Evolutionary conservation across 2,329 filamentous ascomycete genomes (phyloP).

Genomic region (Cladophialophora chaetospira): DNA sequence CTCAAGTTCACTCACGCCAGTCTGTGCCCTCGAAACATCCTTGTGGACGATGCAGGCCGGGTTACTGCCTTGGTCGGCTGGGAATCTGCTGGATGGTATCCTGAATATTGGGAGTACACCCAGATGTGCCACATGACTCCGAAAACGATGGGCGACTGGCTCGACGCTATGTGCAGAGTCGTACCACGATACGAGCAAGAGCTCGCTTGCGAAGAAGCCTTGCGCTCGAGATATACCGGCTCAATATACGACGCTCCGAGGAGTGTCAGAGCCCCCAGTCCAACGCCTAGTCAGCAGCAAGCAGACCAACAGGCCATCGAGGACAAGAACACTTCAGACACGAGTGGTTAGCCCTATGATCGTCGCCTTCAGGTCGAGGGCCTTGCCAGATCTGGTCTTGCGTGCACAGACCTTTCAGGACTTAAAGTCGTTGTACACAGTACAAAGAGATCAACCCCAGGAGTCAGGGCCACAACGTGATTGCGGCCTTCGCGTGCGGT

Average conservation of each 20-base stretch:
- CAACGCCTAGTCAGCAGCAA: slow-evolving; percentile 22
- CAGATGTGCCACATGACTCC: slow-evolving; percentile 33
- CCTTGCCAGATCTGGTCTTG: background rate
- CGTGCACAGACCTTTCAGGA: too few species aligned
- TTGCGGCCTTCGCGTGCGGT: too few species aligned
- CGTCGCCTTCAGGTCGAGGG: background rate
- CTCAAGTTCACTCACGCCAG: slow-evolving; percentile 38
- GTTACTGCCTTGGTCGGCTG: slow-evolving; percentile 36
- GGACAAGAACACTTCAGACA: slow-evolving; percentile 32
- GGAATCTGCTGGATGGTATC: slow-evolving; percentile 38
- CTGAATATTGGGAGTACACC: slow-evolving; percentile 38
- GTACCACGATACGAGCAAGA: slow-evolving; percentile 32
- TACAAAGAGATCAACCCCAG: too few species aligned
- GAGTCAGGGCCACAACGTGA: too few species aligned
- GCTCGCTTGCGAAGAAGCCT: slow-evolving; percentile 28
- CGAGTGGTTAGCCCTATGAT: slow-evolving; percentile 24
- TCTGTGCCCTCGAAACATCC: slow-evolving; percentile 36
- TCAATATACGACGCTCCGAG: slow-evolving; percentile 31
- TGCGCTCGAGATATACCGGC: slow-evolving; percentile 25
- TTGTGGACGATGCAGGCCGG: slow-evolving; percentile 33
- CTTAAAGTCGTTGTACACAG: too few species aligned
- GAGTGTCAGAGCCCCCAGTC: slow-evolving; percentile 30
- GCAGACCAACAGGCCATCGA: slow-evolving; percentile 29
- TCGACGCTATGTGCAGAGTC: slow-evolving; percentile 29
- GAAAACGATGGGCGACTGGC: slow-evolving; percentile 30